phyloP scores from a whole-genome alignment of 768 basidiomycete species.

The Boletus subcaerulescens region DNA sequence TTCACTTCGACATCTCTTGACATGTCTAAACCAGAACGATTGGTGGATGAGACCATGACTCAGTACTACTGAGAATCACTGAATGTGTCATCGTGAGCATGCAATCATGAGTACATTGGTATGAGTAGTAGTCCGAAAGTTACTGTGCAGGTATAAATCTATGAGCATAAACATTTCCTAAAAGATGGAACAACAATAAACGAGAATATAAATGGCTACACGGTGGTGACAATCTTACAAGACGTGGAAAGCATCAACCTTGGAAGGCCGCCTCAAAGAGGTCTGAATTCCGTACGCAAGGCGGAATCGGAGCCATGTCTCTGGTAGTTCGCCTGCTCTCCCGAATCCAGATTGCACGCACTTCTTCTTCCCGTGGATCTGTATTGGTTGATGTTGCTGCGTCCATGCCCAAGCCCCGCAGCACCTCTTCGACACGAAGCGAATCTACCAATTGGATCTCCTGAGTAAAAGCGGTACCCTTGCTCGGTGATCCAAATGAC shows the following conservation, averaged over 20 bases:
- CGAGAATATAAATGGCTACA: slow-evolving; percentile 8
- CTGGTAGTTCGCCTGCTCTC: slow-evolving; percentile 38
- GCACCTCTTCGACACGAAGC: slow-evolving; percentile 63
- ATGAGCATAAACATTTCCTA: slow-evolving; percentile 21
- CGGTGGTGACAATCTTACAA: slow-evolving; percentile 2
- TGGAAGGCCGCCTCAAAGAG: slow-evolving; percentile 35
- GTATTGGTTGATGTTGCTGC: slow-evolving; percentile 9
- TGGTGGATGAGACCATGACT: slow-evolving; percentile 47
- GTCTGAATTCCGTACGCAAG: slow-evolving; percentile 3
- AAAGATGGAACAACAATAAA: slow-evolving; percentile 7
- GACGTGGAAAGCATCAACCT: slow-evolving; percentile 22
- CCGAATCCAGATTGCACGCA: slow-evolving; percentile 40
- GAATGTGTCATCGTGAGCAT: not conserved
- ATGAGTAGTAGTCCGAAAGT: slow-evolving; percentile 1
- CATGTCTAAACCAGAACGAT: slow-evolving; percentile 50
- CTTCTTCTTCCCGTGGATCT: slow-evolving; percentile 44
- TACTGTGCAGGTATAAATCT: slow-evolving; percentile 16
- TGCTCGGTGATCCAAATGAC: slow-evolving; percentile 47
- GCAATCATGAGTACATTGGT: not conserved
- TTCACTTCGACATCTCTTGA: slow-evolving; percentile 52
- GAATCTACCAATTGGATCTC: slow-evolving; percentile 56
- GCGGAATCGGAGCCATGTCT: slow-evolving; percentile 30
- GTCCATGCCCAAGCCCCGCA: slow-evolving; percentile 59
- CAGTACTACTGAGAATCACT: not conserved
- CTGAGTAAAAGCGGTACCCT: slow-evolving; percentile 34